A percentile compares a stretch with the other conserved stretches of the same genome.
Conservation (phyloP, 2,329 filamentous ascomycete species). For the Xylaria sp. region DNA sequence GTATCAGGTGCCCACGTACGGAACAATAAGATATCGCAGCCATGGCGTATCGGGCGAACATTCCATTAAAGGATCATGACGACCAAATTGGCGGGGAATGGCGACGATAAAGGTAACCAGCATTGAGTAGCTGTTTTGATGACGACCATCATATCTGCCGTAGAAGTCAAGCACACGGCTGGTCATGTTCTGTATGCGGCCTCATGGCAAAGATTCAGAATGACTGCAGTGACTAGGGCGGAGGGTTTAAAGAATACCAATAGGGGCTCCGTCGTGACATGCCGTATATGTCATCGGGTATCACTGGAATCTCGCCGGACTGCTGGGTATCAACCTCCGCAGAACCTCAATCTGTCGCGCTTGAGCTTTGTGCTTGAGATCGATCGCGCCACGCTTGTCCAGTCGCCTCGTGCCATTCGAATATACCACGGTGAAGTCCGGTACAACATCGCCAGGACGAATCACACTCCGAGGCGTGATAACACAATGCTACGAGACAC, state of each 20-base stretch:
- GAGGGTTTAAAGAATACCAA: background rate
- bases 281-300: constrained; percentile 20
- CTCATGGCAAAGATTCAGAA: background rate
- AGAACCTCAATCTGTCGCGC: constrained; percentile 64
- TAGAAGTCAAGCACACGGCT: background rate
- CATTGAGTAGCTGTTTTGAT: background rate
- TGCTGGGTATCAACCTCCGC: constrained; percentile 60
- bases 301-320: constrained; percentile 47
- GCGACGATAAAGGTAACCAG: background rate
- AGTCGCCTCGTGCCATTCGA: constrained; percentile 54
- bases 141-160: background rate
- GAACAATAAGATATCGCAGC: background rate
- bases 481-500: constrained; percentile 55
- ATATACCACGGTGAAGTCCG: constrained; percentile 65
- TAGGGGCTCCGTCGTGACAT: background rate
- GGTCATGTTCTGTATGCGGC: background rate
- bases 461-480: constrained; percentile 61
- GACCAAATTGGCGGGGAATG: background rate
- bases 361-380: constrained; percentile 58
- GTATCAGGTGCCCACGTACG: background rate
- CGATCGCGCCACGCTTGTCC: constrained; percentile 57
- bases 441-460: constrained; percentile 51
- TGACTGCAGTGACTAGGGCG: background rate
- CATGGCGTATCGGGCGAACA: background rate
- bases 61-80: background rate